A percentile compares a stretch with the other conserved stretches of the same genome.
These are phyloP conservation scores for Nepenthes gracilis DNA, from an alignment of 148 eudicot genomes.

Conservation along the genomic window DNA sequence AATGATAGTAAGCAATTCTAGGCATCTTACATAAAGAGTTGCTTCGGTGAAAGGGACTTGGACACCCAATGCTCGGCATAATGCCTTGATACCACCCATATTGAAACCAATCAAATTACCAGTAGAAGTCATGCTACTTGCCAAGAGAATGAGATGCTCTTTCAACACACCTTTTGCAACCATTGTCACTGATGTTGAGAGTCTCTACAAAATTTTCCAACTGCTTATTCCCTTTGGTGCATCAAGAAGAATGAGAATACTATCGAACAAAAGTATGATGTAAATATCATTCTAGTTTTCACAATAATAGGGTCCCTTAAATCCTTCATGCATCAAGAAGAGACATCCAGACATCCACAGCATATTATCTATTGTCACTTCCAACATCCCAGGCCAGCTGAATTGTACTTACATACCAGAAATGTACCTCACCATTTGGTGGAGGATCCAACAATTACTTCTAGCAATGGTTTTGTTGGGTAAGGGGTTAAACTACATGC, in stretches of 20 bases:
- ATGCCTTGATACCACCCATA: conserved; percentile 67
- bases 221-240: background rate
- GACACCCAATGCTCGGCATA: conserved; percentile 50
- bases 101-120: conserved; percentile 87
- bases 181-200: conserved; percentile 83
- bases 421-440: too few relatives aligned
- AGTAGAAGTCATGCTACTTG: conserved; percentile 90
- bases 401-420: too few relatives aligned
- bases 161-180: conserved; percentile 89
- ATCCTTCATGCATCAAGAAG: too few relatives aligned
- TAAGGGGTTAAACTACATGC: too few relatives aligned
- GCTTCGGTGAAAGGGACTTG: conserved; percentile 94
- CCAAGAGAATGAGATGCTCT: conserved; percentile 83
- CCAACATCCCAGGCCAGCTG: too few relatives aligned
- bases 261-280: background rate
- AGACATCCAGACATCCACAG: too few relatives aligned
- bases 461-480: too few relatives aligned
- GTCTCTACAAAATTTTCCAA: conserved; percentile 44
- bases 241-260: background rate
- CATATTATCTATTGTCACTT: too few relatives aligned
- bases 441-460: too few relatives aligned
- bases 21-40: conserved; percentile 71
- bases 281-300: too few relatives aligned
- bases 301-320: too few relatives aligned
- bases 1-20: background rate